A percentile compares a stretch with the other conserved stretches of the same genome.
These are phyloP conservation scores for Mycena crocata DNA, from an alignment of 768 basidiomycete genomes.

Conservation along the genomic window DNA sequence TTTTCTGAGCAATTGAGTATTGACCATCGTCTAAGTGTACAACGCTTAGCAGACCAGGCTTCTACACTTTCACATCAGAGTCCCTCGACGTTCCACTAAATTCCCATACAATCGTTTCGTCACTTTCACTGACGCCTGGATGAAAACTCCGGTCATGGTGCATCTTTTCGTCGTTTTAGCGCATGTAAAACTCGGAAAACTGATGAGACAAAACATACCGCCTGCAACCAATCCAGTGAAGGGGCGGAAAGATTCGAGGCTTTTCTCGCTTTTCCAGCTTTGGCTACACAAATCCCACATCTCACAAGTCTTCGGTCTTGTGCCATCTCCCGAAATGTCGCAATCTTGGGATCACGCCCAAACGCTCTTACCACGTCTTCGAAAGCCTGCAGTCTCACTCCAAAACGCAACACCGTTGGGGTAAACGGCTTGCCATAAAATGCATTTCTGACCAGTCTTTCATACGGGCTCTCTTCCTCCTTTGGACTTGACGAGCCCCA, in stretches of 20 bases:
- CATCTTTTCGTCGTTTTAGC: background rate
- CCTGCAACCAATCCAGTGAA: conserved; percentile 11
- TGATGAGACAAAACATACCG: conserved; percentile 1
- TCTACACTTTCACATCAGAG: background rate
- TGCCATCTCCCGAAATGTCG: conserved; percentile 11
- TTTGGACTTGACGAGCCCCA: too few relatives aligned
- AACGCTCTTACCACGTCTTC: conserved; percentile 17
- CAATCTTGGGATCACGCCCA: conserved; percentile 11
- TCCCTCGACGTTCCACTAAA: background rate
- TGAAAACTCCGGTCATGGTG: background rate
- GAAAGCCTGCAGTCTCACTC: background rate
- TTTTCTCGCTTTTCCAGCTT: background rate
- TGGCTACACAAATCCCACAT: background rate
- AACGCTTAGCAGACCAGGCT: background rate
- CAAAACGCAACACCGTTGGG: conserved; percentile 1
- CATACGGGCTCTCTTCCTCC: too few relatives aligned
- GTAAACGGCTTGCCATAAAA: background rate
- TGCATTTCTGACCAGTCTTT: background rate
- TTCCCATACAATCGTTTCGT: background rate
- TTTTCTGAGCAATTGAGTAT: background rate
- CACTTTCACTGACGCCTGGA: background rate
- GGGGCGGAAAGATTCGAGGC: background rate
- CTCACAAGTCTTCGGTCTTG: background rate
- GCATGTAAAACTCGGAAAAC: background rate
- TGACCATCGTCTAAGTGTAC: background rate